Evolutionary conservation across 345 rosid species (phyloP).

Genomic region (Excoecaria cochinchinensis): DNA sequence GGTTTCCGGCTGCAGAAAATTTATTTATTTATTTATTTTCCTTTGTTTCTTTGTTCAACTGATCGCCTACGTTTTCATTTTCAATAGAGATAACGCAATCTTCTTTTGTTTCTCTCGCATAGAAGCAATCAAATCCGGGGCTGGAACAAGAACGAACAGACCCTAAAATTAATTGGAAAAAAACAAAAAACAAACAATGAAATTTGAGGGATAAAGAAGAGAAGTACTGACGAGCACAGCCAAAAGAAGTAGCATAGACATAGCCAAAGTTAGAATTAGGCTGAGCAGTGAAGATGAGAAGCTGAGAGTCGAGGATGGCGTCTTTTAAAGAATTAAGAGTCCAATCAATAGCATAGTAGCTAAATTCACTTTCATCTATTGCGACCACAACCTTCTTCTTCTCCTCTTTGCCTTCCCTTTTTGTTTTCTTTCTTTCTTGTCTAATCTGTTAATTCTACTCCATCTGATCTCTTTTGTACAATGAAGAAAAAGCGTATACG

Average conservation of each 20-base stretch:
- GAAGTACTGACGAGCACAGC: constrained; percentile 46
- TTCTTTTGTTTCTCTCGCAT: constrained; percentile 55
- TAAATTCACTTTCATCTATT: constrained; percentile 74
- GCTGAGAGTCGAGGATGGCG: constrained; percentile 37
- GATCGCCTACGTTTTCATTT: too few species aligned
- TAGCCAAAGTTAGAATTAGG: constrained; percentile 39
- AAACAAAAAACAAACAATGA: neutral
- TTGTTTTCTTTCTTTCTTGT: constrained; percentile 13
- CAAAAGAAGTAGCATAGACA: constrained; percentile 57
- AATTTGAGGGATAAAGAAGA: neutral
- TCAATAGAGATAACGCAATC: constrained; percentile 32
- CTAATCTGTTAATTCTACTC: neutral
- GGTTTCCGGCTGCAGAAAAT: too few species aligned
- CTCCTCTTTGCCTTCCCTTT: constrained; percentile 21
- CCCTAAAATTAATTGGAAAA: neutral
- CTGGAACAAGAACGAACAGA: constrained; percentile 23
- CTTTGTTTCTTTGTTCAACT: too few species aligned
- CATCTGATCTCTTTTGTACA: neutral
- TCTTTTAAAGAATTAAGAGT: constrained; percentile 44
- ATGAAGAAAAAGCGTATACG: neutral
- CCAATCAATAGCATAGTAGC: constrained; percentile 66
- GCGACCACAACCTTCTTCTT: constrained; percentile 77
- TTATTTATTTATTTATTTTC: too few species aligned
- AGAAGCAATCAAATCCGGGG: constrained; percentile 47
- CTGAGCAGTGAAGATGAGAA: constrained; percentile 60